These are phyloP conservation scores for Secale cereale DNA, from an alignment of 176 grass and related monocot species.

Conservation along the genomic window DNA sequence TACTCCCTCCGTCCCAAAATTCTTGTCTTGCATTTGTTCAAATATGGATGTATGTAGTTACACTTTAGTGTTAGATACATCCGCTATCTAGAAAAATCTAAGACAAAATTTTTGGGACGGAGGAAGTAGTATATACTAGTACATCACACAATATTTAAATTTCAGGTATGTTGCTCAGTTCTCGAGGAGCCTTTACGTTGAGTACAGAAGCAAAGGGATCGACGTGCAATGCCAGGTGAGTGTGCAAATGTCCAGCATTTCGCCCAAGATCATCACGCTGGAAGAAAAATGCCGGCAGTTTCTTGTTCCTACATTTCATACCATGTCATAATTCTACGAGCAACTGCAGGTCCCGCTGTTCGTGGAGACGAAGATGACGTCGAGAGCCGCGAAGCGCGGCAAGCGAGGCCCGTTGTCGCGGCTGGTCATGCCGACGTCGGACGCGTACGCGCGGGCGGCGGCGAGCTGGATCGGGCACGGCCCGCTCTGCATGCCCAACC, in stretches of 20 bases:
- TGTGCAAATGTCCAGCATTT: too few species aligned
- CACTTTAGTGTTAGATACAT: too few species aligned
- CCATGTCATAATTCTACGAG: background rate
- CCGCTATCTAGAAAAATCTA: too few species aligned
- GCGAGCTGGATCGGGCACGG: conserved; percentile 43
- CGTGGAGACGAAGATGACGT: conserved; percentile 47
- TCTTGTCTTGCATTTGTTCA: too few species aligned
- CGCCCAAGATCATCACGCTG: too few species aligned
- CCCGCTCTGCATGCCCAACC: conserved; percentile 37
- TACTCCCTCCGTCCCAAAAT: too few species aligned
- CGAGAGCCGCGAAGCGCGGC: background rate
- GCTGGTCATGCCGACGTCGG: conserved; percentile 24
- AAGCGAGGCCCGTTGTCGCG: background rate
- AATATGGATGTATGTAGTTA: too few species aligned
- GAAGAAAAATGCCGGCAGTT: too few species aligned
- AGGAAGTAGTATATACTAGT: too few species aligned
- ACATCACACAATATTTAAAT: background rate
- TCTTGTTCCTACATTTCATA: background rate
- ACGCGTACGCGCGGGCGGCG: conserved; percentile 31
- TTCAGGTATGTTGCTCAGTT: conserved; percentile 45
- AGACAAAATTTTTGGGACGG: too few species aligned
- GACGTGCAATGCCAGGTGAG: conserved; percentile 62
- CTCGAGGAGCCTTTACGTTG: conserved; percentile 46
- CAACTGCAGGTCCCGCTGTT: conserved; percentile 26
- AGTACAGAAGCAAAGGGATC: conserved; percentile 54